Conservation (phyloP, 345 rosid species). For the Erucastrum elatum region DNA sequence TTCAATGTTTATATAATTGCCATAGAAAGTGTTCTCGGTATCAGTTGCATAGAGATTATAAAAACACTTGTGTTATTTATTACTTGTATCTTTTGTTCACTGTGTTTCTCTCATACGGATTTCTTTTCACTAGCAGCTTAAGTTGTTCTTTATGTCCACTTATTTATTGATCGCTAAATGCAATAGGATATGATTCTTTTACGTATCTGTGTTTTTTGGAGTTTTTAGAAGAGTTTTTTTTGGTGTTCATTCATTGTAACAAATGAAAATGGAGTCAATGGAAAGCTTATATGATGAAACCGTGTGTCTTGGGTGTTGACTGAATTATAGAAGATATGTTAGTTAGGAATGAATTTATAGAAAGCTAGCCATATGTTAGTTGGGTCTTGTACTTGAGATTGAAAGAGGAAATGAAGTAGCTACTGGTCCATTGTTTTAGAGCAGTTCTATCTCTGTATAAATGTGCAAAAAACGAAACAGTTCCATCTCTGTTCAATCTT, state of each 20-base stretch:
- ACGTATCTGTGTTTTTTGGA: neutral
- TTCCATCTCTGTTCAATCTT: neutral
- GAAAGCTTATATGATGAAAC: neutral
- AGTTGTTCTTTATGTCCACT: conserved; percentile 1
- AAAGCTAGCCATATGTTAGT: neutral
- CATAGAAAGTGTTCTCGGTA: conserved; percentile 56
- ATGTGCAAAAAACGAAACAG: neutral
- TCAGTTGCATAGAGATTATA: conserved; percentile 31
- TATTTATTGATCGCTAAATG: conserved; percentile 23
- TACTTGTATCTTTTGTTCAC: conserved; percentile 1
- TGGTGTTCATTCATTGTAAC: conserved; percentile 1
- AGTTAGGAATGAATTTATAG: neutral
- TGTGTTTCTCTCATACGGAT: neutral
- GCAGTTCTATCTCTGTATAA: neutral
- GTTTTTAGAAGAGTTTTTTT: neutral
- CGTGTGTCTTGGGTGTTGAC: neutral
- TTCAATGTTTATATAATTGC: conserved; percentile 74
- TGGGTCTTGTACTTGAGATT: too few relatives aligned
- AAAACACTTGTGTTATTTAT: neutral
- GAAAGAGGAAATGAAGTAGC: neutral
- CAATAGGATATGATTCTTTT: conserved; percentile 28
- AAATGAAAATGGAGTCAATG: neutral
- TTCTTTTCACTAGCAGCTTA: conserved; percentile 22
- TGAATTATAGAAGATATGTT: conserved; percentile 4
- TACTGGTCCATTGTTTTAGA: neutral